A percentile compares a stretch with the other conserved stretches of the same genome.
These are phyloP conservation scores for Rhodofomes roseus DNA, from an alignment of 1,284 basidiomycete genomes.

Conservation along the genomic window DNA sequence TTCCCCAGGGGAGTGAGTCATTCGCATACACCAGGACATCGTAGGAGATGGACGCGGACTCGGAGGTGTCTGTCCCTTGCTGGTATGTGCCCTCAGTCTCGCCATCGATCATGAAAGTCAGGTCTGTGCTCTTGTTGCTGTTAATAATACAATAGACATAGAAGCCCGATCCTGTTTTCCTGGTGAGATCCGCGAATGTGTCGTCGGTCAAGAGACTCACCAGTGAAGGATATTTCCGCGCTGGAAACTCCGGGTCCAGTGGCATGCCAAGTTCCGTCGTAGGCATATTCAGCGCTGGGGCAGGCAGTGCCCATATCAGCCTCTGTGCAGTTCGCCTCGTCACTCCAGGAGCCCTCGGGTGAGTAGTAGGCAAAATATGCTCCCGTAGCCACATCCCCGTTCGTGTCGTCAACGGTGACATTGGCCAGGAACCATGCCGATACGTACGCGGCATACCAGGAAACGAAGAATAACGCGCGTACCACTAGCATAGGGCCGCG, in stretches of 20 bases:
- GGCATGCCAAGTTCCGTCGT: conserved; percentile 20
- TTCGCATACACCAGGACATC: conserved; percentile 26
- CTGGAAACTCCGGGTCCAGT: background rate
- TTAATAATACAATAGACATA: conserved; percentile 31
- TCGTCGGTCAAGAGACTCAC: conserved; percentile 11
- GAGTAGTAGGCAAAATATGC: conserved; percentile 22
- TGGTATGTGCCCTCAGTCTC: conserved; percentile 24
- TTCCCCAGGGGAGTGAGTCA: conserved; percentile 11
- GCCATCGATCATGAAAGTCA: conserved; percentile 36
- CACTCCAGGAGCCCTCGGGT: conserved; percentile 29
- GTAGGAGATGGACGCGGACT: conserved; percentile 22
- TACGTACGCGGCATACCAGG: background rate
- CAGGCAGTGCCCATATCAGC: conserved; percentile 16
- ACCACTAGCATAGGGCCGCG: background rate
- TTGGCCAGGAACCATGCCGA: conserved; percentile 24
- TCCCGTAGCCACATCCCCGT: conserved; percentile 33
- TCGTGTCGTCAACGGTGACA: conserved; percentile 41
- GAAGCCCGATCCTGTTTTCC: conserved; percentile 25
- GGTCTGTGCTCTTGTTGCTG: conserved; percentile 24
- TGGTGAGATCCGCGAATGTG: background rate
- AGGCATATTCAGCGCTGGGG: conserved; percentile 18
- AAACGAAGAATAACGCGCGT: background rate
- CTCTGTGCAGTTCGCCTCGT: conserved; percentile 16
- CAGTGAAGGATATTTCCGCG: conserved; percentile 22
- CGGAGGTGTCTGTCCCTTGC: conserved; percentile 13